These are phyloP conservation scores for Moricandia arvensis DNA, from an alignment of 345 rosid species.

Conservation along the genomic window DNA sequence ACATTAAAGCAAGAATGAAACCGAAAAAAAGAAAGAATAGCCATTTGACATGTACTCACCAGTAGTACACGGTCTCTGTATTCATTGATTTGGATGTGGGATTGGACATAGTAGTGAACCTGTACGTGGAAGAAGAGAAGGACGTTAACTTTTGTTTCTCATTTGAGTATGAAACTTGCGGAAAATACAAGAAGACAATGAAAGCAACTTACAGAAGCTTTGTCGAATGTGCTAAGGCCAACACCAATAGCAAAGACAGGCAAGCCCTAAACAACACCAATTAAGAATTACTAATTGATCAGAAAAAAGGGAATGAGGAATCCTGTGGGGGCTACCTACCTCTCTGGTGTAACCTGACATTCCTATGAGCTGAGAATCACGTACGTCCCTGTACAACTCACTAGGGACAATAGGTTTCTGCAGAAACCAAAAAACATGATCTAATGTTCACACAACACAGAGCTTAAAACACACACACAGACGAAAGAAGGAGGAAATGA, in stretches of 20 bases:
- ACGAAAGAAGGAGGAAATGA: neutral
- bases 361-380: slow-evolving; percentile 91
- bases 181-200: neutral
- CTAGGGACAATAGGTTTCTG: slow-evolving; percentile 89
- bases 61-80: slow-evolving; percentile 79
- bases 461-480: neutral
- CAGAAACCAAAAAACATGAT: slow-evolving; percentile 5
- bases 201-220: slow-evolving; percentile 78
- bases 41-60: slow-evolving; percentile 49
- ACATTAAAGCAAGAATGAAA: slow-evolving; percentile 9
- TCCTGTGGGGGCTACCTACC: slow-evolving; percentile 40
- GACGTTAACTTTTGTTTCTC: neutral
- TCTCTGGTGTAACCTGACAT: slow-evolving; percentile 93
- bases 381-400: slow-evolving; percentile 65
- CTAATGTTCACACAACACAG: neutral
- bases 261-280: slow-evolving; percentile 58
- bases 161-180: neutral
- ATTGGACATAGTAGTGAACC: slow-evolving; percentile 90
- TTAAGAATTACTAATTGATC: neutral
- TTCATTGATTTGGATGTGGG: slow-evolving; percentile 96
- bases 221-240: slow-evolving; percentile 86
- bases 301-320: neutral
- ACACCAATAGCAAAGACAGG: slow-evolving; percentile 83
- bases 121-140: slow-evolving; percentile 31
- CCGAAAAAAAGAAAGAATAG: neutral